Evolutionary conservation across 257 asterid species (phyloP).

Genomic region (Petunia axillaris): DNA sequence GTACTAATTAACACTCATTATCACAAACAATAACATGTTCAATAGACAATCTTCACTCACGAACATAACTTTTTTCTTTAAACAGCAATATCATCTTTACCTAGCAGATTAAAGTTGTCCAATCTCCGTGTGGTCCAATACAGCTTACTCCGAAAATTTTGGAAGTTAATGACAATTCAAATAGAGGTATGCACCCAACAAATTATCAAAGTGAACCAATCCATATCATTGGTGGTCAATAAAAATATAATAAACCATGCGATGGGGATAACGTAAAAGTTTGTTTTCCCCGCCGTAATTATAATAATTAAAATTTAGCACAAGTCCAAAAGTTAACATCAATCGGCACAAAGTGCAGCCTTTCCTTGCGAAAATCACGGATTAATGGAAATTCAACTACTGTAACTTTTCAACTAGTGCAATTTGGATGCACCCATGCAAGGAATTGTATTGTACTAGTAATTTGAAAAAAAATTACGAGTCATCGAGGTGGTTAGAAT

Average conservation of each 20-base stretch:
- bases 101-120: too few species aligned
- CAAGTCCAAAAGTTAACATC: slow-evolving; percentile 4
- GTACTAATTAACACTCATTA: too few species aligned
- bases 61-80: too few species aligned
- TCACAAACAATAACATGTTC: too few species aligned
- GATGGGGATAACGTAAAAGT: background rate
- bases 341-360: background rate
- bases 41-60: too few species aligned
- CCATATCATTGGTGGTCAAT: slow-evolving; percentile 1
- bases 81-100: too few species aligned
- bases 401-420: background rate
- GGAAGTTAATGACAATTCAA: background rate
- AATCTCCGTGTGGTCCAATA: background rate
- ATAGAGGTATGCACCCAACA: background rate
- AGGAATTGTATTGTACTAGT: background rate
- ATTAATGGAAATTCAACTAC: slow-evolving; percentile 26
- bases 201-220: background rate
- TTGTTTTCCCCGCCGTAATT: slow-evolving; percentile 23
- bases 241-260: background rate
- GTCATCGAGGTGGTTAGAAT: too few species aligned
- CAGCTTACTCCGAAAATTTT: background rate
- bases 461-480: too few species aligned
- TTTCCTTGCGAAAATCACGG: slow-evolving; percentile 42
- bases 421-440: background rate
- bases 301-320: background rate